These are phyloP conservation scores for Pseudogymnoascus sp. DNA, from an alignment of 2,329 filamentous ascomycete species.

Conservation along the genomic window DNA sequence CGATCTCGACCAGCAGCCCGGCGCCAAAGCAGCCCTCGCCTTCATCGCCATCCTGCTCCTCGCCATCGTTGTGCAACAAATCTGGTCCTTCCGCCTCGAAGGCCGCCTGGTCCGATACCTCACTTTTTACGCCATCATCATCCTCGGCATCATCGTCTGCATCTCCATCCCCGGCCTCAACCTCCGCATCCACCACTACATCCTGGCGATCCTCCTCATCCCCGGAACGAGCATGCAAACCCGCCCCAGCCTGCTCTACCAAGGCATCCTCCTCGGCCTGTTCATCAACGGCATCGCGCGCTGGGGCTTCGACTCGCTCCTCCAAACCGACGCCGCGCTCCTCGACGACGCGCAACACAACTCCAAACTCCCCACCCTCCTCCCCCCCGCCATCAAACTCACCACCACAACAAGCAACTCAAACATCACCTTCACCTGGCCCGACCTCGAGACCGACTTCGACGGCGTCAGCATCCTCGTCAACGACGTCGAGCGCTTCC, in stretches of 20 bases:
- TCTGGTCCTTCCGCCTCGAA: constrained; percentile 80
- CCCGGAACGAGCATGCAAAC: constrained; percentile 87
- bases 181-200: constrained; percentile 91
- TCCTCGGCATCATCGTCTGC: constrained; percentile 59
- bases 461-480: constrained; percentile 75
- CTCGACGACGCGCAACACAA: constrained; percentile 60
- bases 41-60: constrained; percentile 67
- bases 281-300: constrained; percentile 91
- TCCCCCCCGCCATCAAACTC: constrained; percentile 40
- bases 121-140: constrained; percentile 66
- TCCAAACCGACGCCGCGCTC: constrained; percentile 72
- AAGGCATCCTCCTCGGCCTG: constrained; percentile 80
- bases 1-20: constrained; percentile 82
- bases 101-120: constrained; percentile 73
- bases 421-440: constrained; percentile 58
- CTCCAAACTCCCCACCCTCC: constrained; percentile 51
- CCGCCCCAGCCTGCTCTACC: constrained; percentile 74
- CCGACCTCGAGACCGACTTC: constrained; percentile 38
- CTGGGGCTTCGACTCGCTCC: constrained; percentile 86
- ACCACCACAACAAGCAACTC: constrained; percentile 38
- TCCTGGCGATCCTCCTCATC: constrained; percentile 77
- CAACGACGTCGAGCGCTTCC: constrained; percentile 77
- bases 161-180: constrained; percentile 68
- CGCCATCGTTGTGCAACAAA: constrained; percentile 63
- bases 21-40: constrained; percentile 74